Evolutionary conservation across 306 rosid species (phyloP), one percentile per base, ranked within the genome.

Genomic region (Acacia crassicarpa): DNA sequence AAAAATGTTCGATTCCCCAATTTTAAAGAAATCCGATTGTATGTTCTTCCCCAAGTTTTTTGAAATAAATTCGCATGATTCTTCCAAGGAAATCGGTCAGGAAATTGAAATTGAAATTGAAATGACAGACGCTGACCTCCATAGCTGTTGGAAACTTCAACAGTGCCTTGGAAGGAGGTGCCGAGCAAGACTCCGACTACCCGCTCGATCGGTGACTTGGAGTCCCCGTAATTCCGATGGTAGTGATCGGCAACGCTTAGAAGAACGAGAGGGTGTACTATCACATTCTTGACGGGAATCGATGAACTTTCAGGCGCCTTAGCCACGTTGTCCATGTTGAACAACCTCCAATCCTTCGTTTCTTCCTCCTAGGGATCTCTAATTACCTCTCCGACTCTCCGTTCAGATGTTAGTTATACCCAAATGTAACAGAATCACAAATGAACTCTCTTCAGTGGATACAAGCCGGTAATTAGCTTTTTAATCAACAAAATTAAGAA

Each of bases 161-260:
- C 95, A 66, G 84, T 85, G 83, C 95, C 95, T 75, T 77, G 81
- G 81, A 83, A 88, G 25, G 93, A 70, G 83, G 86, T 83, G 23
- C 93, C 93, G 51, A 91, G 95, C 9, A 89, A 75, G 22, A 91
- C 93, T 5, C 95, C 93, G 69, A 89, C 91, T 61, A 88, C 95
- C 10, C 95, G 89, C 38, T 3, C 38, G 38, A 4, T 33, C 38
- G 38, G 38, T 33, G 35, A 32, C 35, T 32, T 3, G 35, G 4
- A 32, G 35, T 33, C 38, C 38, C 38, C 6, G 6, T 89, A 93
- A 30, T 88, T 93, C 13, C 93, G 86, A 74, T 85, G 83, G 92
- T 85, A 89, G 91, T 91, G 85, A 67, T 91, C 95, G 67, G 88
- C 93, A 85, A 89, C 85, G 87, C 93, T 89, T 63, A 91, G 92